phyloP scores from a whole-genome alignment of 352 stramenopile species.

The Aphanomyces cochlioides region DNA sequence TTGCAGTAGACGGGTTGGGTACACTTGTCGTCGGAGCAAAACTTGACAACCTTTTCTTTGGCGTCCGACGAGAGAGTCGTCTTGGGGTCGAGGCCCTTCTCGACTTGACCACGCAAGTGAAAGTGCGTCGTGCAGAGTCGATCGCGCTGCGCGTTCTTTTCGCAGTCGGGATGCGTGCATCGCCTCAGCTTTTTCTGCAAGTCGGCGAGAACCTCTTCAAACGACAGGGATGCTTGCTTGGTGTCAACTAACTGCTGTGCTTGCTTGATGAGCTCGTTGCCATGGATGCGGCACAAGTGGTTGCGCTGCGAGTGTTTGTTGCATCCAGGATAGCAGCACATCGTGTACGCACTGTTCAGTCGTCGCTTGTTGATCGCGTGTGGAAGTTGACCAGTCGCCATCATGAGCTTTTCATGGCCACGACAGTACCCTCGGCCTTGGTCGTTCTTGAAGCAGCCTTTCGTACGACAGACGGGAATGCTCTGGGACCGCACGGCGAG shows the following conservation, averaged over 20 bases:
- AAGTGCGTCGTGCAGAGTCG: conserved; percentile 80
- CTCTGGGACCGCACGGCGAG: conserved; percentile 64
- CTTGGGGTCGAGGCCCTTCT: conserved; percentile 24
- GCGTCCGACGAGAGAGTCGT: background rate
- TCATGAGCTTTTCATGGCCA: conserved; percentile 81
- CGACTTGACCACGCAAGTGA: conserved; percentile 33
- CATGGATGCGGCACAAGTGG: conserved; percentile 81
- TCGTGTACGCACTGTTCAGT: conserved; percentile 84
- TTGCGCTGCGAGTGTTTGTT: conserved; percentile 81
- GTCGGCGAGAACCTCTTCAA: conserved; percentile 60
- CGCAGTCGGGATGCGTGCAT: conserved; percentile 72
- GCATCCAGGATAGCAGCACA: conserved; percentile 82
- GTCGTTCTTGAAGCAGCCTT: conserved; percentile 85
- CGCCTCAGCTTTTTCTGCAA: conserved; percentile 76
- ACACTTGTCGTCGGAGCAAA: conserved; percentile 29
- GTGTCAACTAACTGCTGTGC: conserved; percentile 57
- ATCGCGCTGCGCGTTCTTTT: conserved; percentile 84
- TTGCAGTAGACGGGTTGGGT: conserved; percentile 31
- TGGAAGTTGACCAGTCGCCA: conserved; percentile 68
- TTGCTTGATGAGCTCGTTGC: conserved; percentile 74
- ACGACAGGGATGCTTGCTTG: conserved; percentile 46
- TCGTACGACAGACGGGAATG: conserved; percentile 67
- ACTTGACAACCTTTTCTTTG: conserved; percentile 31
- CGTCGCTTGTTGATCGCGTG: conserved; percentile 80
- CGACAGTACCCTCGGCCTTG: conserved; percentile 80